phyloP scores from a whole-genome alignment of 768 basidiomycete species.

The Panellus pusillus region DNA sequence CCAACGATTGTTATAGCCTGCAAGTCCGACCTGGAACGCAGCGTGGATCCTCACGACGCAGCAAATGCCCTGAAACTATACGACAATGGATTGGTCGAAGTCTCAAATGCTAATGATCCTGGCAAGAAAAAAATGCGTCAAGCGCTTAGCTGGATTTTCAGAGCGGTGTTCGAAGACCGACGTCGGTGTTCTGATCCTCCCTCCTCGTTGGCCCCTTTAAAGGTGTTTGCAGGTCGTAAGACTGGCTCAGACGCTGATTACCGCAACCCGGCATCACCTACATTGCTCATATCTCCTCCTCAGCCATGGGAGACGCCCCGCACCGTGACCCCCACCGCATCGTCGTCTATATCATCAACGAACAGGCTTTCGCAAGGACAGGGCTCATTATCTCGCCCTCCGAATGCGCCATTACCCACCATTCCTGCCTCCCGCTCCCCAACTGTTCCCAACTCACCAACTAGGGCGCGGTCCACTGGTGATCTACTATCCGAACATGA shows the following conservation, averaged over 20 bases:
- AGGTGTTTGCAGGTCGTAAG: constrained; percentile 27
- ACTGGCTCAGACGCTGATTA: constrained; percentile 41
- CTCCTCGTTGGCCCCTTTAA: not conserved
- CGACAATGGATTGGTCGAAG: constrained; percentile 79
- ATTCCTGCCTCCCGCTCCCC: constrained; percentile 38
- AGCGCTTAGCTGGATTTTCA: constrained; percentile 73
- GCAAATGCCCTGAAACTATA: constrained; percentile 56
- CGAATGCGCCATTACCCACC: constrained; percentile 30
- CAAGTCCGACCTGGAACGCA: constrained; percentile 71
- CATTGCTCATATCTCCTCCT: constrained; percentile 48
- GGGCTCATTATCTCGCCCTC: constrained; percentile 26
- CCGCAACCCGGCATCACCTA: constrained; percentile 75
- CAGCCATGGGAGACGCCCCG: constrained; percentile 58
- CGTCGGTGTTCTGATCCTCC: constrained; percentile 31
- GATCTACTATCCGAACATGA: constrained; percentile 47
- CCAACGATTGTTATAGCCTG: constrained; percentile 81
- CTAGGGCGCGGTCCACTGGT: constrained; percentile 55
- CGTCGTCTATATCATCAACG: constrained; percentile 38
- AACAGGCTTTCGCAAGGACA: constrained; percentile 31
- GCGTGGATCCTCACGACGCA: constrained; percentile 52
- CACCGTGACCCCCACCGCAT: constrained; percentile 52
- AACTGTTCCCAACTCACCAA: constrained; percentile 45
- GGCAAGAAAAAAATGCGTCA: constrained; percentile 74
- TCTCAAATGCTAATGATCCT: constrained; percentile 52
- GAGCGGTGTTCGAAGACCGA: constrained; percentile 56